phyloP scores from a whole-genome alignment of 2,329 filamentous ascomycete genomes.

The Neofusicoccum kwambonambiense region DNA sequence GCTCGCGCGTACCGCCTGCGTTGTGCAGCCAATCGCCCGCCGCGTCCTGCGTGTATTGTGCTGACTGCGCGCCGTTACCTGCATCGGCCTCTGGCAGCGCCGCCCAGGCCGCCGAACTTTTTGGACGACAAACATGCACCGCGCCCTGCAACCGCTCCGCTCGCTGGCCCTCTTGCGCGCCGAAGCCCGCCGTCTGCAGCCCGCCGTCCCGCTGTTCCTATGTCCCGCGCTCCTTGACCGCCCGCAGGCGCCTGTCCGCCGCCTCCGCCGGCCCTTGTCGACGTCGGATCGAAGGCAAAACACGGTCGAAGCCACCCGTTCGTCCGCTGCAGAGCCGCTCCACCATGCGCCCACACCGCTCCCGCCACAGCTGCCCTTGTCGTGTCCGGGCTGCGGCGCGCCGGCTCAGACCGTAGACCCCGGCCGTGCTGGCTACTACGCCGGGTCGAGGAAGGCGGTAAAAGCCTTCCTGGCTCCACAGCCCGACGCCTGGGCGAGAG shows the following conservation, averaged over 20 bases:
- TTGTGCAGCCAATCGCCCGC: too few species aligned
- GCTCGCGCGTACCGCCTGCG: too few species aligned
- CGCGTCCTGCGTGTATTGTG: background rate
- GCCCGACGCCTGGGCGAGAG: background rate
- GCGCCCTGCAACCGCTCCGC: background rate
- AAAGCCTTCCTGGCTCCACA: conserved; percentile 36
- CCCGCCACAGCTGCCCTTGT: conserved; percentile 43
- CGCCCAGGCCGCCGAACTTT: background rate
- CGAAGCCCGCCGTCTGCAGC: conserved; percentile 16
- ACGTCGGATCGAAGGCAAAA: conserved; percentile 1
- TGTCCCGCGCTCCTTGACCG: conserved; percentile 32
- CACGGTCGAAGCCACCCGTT: background rate
- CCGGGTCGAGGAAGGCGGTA: conserved; percentile 48
- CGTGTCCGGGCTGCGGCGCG: conserved; percentile 64
- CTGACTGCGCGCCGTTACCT: background rate
- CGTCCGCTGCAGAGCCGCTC: conserved; percentile 4
- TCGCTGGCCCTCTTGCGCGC: conserved; percentile 1
- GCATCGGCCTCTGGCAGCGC: background rate
- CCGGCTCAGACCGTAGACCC: conserved; percentile 56
- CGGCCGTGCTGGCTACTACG: conserved; percentile 59
- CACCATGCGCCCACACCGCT: background rate
- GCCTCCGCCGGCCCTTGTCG: conserved; percentile 1
- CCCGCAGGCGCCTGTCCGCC: background rate
- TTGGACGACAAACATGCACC: conserved; percentile 9
- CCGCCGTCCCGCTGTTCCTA: conserved; percentile 33